Evolutionary conservation across 2,329 filamentous ascomycete genomes (phyloP).

Genomic region (Aspergillus sp.): DNA sequence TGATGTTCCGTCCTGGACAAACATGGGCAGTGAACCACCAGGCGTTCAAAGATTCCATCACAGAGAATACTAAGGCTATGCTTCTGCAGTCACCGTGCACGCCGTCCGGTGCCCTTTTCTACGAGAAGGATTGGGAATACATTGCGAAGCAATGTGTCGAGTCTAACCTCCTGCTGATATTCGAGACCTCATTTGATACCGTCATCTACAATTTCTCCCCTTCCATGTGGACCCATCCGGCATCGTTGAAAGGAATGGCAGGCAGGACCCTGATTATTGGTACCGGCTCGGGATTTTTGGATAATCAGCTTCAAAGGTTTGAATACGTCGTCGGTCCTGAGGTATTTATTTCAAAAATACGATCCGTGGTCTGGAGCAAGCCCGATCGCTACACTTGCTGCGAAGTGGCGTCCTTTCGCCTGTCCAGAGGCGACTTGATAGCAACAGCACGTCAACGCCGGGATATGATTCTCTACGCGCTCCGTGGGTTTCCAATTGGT

Average conservation of each 20-base stretch:
- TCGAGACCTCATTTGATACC: background rate
- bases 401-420: background rate
- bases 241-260: background rate
- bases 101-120: background rate
- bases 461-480: background rate
- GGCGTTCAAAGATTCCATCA: background rate
- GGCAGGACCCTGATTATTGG: background rate
- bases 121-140: background rate
- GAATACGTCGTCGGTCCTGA: background rate
- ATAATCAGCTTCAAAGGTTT: background rate
- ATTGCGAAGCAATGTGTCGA: background rate
- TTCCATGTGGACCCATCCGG: background rate
- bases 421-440: background rate
- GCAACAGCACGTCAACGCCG: background rate
- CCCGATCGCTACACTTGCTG: background rate
- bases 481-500: background rate
- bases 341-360: background rate
- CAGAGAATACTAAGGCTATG: background rate
- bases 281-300: background rate
- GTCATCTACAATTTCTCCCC: background rate
- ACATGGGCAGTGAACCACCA: background rate
- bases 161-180: background rate
- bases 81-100: background rate
- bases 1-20: background rate
- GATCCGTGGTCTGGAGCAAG: background rate